Conservation (phyloP, 768 basidiomycete genomes). For the Boletus insuetus region DNA sequence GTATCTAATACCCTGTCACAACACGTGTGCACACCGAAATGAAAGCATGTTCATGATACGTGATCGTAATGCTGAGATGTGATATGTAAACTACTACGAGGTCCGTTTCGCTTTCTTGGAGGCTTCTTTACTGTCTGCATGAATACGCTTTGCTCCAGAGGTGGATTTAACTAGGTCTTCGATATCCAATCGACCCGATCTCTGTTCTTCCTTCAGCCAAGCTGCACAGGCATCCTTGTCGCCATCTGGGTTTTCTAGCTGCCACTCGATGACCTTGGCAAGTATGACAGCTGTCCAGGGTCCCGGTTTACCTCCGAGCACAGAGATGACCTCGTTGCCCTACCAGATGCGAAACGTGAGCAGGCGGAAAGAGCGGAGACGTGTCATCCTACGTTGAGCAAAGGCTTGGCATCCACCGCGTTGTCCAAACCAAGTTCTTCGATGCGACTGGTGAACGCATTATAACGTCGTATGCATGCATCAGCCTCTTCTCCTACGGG, state of each 20-base stretch:
- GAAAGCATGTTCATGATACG: constrained; percentile 1
- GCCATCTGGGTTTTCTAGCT: constrained; percentile 69
- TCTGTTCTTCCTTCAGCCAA: constrained; percentile 65
- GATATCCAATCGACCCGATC: constrained; percentile 42
- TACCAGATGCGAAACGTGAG: constrained; percentile 30
- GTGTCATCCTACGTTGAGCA: constrained; percentile 67
- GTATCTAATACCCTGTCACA: constrained; percentile 18
- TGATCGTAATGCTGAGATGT: neutral
- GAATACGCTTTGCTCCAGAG: constrained; percentile 26
- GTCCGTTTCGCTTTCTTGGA: constrained; percentile 34
- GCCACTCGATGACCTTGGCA: constrained; percentile 77
- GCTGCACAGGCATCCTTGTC: constrained; percentile 62
- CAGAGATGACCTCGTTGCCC: constrained; percentile 65
- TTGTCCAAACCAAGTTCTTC: constrained; percentile 58
- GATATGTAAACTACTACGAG: neutral
- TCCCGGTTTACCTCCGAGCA: constrained; percentile 61
- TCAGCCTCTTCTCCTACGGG: constrained; percentile 43
- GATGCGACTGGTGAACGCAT: constrained; percentile 56
- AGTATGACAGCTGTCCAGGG: constrained; percentile 67
- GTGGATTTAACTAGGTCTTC: constrained; percentile 24
- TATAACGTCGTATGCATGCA: constrained; percentile 59
- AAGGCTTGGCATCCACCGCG: constrained; percentile 64
- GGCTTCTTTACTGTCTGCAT: constrained; percentile 14
- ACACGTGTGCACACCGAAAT: neutral
- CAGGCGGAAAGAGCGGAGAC: neutral